Conservation (phyloP, 2,329 filamentous ascomycete species). For the Pochonia chlamydosporia region DNA sequence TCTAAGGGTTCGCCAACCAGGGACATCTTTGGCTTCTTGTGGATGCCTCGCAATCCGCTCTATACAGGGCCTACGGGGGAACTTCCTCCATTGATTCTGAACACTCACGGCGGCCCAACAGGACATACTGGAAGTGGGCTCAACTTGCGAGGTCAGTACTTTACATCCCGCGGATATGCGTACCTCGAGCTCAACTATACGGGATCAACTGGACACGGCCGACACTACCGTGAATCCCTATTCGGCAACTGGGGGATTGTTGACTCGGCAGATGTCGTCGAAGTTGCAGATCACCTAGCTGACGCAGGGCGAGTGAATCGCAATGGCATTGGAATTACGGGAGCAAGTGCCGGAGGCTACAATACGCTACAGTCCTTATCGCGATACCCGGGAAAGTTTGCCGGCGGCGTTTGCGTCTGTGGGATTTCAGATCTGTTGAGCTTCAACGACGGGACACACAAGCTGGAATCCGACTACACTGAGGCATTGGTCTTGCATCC, state of each 20-base stretch:
- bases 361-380: constrained; percentile 43
- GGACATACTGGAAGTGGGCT: constrained; percentile 36
- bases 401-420: constrained; percentile 42
- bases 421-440: constrained; percentile 45
- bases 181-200: constrained; percentile 45
- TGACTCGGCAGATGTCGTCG: constrained; percentile 45
- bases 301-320: constrained; percentile 27
- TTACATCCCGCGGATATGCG: constrained; percentile 48
- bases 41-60: constrained; percentile 40
- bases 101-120: constrained; percentile 47
- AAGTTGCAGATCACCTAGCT: constrained; percentile 37
- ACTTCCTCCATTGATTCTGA: constrained; percentile 43
- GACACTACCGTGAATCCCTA: constrained; percentile 41
- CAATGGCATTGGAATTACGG: constrained; percentile 40
- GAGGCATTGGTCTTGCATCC: constrained; percentile 34
- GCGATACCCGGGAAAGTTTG: constrained; percentile 39
- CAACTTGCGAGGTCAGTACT: constrained; percentile 41
- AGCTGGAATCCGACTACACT: constrained; percentile 50
- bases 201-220: constrained; percentile 46
- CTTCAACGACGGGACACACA: constrained; percentile 44
- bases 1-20: constrained; percentile 22
- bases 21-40: constrained; percentile 39
- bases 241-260: constrained; percentile 44
- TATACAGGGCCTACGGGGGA: constrained; percentile 30
- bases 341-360: constrained; percentile 48